phyloP scores from a whole-genome alignment of 345 rosid genomes.

The Schrenkiella parvula region DNA sequence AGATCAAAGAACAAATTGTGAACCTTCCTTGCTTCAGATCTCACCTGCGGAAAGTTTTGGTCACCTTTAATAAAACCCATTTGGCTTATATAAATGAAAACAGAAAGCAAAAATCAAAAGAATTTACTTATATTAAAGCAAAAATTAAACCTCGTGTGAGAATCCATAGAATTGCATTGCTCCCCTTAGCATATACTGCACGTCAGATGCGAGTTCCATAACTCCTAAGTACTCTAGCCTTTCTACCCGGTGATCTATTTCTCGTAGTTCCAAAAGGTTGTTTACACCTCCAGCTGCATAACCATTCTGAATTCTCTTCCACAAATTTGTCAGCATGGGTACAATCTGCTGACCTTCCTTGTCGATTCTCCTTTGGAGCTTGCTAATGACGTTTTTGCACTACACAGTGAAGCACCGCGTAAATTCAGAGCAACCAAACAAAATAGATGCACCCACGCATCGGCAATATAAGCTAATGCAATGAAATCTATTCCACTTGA shows the following conservation, averaged over 20 bases:
- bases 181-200: conserved; percentile 80
- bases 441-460: not conserved
- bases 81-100: conserved; percentile 9
- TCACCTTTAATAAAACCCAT: not conserved
- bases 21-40: conserved; percentile 93
- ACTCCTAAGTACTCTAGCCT: conserved; percentile 73
- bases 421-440: conserved; percentile 6
- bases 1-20: conserved; percentile 95
- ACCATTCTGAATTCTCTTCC: conserved; percentile 82
- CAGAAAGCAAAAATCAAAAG: not conserved
- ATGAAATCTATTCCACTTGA: not conserved
- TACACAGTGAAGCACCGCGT: conserved; percentile 30
- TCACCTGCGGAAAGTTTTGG: conserved; percentile 49
- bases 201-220: conserved; percentile 86
- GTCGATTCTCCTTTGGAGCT: conserved; percentile 83
- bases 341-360: conserved; percentile 96
- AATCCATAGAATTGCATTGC: conserved; percentile 82
- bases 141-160: conserved; percentile 80
- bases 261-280: conserved; percentile 71
- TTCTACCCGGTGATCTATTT: conserved; percentile 86
- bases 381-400: conserved; percentile 89
- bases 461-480: not conserved
- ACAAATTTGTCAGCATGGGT: conserved; percentile 80
- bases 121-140: not conserved
- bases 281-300: conserved; percentile 59